Conservation (phyloP, 106 monocot genomes). For the Platanthera zijinensis region DNA sequence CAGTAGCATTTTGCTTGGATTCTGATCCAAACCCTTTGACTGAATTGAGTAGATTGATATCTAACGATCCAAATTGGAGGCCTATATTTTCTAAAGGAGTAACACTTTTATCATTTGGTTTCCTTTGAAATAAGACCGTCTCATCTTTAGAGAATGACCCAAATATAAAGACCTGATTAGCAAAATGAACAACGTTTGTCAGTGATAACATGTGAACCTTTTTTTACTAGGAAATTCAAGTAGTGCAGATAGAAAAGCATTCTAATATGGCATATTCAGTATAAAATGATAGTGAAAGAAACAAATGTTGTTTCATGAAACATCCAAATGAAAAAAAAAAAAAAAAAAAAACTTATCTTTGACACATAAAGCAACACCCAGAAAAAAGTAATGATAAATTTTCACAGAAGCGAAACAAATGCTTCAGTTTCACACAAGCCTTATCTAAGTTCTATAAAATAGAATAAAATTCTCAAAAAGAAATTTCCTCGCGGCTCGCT, state of each 20-base stretch:
- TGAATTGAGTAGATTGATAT: conserved; percentile 31
- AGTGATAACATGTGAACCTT: not conserved
- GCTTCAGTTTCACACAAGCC: not conserved
- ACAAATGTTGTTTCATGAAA: not conserved
- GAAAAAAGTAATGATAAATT: not conserved
- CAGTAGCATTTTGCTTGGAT: not conserved
- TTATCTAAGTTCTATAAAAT: not conserved
- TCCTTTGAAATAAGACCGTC: conserved; percentile 33
- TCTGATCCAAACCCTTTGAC: conserved; percentile 15
- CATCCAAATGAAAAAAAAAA: not conserved
- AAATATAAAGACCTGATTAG: conserved; percentile 57
- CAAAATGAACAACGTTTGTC: conserved; percentile 7
- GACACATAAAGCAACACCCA: not conserved
- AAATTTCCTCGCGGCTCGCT: too few species aligned
- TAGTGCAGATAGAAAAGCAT: not conserved
- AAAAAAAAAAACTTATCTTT: not conserved
- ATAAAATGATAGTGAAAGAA: not conserved
- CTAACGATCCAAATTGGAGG: conserved; percentile 78
- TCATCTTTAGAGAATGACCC: conserved; percentile 88
- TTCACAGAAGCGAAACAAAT: not conserved
- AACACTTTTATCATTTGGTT: conserved; percentile 16
- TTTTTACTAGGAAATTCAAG: not conserved
- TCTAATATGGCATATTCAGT: not conserved
- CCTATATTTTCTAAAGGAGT: conserved; percentile 13
- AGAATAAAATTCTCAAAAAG: too few species aligned